Conservation (phyloP, 805 yeast species). For the Zygosaccharomyces pseudorouxii region DNA sequence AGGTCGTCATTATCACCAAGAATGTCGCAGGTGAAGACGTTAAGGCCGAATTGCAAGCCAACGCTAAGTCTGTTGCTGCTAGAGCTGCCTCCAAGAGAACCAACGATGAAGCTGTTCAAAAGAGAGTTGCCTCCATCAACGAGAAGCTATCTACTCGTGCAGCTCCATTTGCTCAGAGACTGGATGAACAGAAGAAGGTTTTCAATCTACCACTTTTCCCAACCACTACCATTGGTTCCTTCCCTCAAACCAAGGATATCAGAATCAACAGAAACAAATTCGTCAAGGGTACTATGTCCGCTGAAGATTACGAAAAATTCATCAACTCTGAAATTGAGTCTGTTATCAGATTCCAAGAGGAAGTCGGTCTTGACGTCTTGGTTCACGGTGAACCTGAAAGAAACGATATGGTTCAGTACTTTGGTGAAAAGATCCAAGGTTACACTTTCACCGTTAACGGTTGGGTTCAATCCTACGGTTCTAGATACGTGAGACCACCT, state of each 20-base stretch:
- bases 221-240: conserved; percentile 99
- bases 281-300: conserved; percentile 92
- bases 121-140: conserved; percentile 75
- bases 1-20: conserved; percentile 88
- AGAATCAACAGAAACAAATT: conserved; percentile 98
- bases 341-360: conserved; percentile 98
- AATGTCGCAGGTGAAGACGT: conserved; percentile 81
- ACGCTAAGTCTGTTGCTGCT: conserved; percentile 78
- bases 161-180: conserved; percentile 81
- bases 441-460: conserved; percentile 98
- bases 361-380: conserved; percentile 93
- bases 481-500: conserved; percentile 99
- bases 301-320: conserved; percentile 93
- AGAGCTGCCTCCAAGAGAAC: conserved; percentile 86
- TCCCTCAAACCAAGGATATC: conserved; percentile 99
- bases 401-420: conserved; percentile 99
- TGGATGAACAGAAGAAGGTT: conserved; percentile 76
- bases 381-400: conserved; percentile 99
- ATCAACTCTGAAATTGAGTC: conserved; percentile 94
- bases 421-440: conserved; percentile 98
- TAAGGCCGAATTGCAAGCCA: conserved; percentile 70
- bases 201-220: conserved; percentile 98
- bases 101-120: conserved; percentile 84
- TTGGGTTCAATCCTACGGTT: conserved; percentile 99
- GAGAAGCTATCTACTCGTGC: conserved; percentile 77